Base-by-base conservation (phyloP, 352 stramenopile species). In the Phytophthora capsici region DNA sequence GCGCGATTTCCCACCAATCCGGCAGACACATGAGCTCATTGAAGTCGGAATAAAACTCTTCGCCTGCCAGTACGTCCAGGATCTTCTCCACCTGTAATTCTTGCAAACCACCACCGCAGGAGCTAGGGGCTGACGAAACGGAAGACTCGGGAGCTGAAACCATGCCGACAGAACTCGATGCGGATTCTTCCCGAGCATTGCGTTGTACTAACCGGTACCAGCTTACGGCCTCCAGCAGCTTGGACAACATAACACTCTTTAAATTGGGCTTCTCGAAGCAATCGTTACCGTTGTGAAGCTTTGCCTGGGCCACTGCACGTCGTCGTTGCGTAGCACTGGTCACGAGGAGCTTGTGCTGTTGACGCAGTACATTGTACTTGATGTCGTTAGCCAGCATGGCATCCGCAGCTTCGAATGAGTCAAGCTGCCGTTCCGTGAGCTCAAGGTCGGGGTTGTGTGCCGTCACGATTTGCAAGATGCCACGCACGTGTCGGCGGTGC, bases 181-280 rank as follows among this genome's bases (percentile, higher is more conserved):
- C 78, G 1, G 81, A 84, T 46, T 93, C 78, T 38, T 91, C 78
- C 19, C 85, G 71, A 4, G 83, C 71, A 25, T 92, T 94, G n/a
- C 73, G 80, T 59, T 95, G 85, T n/a, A 94, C 74, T 32, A 94
- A 71, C 14, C 88, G 79, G 47, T 94, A 95, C 86, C 88, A 95
- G 60, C 85, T 93, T 36, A 91, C 88, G 3, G 85, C 88, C 54
- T 94, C 86, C 0, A 95, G 65, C 25, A 95, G 66, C 52, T 91
- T 91, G 8, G 65, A 67, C 50, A 95, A 52, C 82, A 91, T 95
- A 8, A 69, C 64, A 47, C 46, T 80, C 66, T 89, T 91, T 8
- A 78, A 59, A 20, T 77, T 70, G n/a, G 73, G 53, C 6, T 68
- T 77, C 51, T 91, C 77, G 20, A 93, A 89, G 57, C 82, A 92